Conservation (phyloP, 805 yeast genomes). For the Metschnikowia lachancei region DNA sequence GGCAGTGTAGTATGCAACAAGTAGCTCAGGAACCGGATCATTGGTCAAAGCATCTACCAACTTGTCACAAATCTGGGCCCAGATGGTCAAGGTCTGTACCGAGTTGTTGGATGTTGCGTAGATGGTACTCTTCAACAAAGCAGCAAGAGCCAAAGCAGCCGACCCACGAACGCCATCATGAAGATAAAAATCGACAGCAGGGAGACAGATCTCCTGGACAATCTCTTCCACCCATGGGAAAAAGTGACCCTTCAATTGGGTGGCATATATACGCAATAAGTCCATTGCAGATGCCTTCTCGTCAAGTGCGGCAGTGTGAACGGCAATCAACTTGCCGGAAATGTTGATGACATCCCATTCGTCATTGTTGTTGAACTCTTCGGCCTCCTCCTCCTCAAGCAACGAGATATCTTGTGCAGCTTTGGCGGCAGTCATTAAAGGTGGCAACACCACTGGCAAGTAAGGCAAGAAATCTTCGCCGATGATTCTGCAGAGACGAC, state of each 20-base stretch:
- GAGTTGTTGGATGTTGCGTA: constrained; percentile 52
- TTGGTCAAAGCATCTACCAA: constrained; percentile 63
- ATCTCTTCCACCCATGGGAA: constrained; percentile 80
- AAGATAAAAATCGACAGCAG: constrained; percentile 85
- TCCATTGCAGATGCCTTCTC: constrained; percentile 94
- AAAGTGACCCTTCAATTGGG: constrained; percentile 76
- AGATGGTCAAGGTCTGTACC: constrained; percentile 63
- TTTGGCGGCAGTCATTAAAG: constrained; percentile 80
- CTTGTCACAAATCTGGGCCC: constrained; percentile 68
- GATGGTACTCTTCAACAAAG: constrained; percentile 64
- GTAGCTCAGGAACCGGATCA: constrained; percentile 82
- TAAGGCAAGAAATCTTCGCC: constrained; percentile 85
- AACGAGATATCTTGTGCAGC: constrained; percentile 86
- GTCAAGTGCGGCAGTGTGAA: constrained; percentile 90
- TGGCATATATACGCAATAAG: constrained; percentile 77
- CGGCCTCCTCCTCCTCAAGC: constrained; percentile 85
- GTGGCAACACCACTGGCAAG: constrained; percentile 82
- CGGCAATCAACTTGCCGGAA: constrained; percentile 90
- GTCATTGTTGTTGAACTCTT: constrained; percentile 75
- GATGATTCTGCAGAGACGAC: constrained; percentile 81
- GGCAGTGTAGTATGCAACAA: constrained; percentile 74
- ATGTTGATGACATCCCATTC: constrained; percentile 94
- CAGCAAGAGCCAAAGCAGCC: constrained; percentile 83
- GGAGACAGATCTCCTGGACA: constrained; percentile 74
- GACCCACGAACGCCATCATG: constrained; percentile 93